A percentile compares a stretch with the other conserved stretches of the same genome.
Conservation (phyloP, 163 green algal species). For the Chlamydomonas reinhardtii region DNA sequence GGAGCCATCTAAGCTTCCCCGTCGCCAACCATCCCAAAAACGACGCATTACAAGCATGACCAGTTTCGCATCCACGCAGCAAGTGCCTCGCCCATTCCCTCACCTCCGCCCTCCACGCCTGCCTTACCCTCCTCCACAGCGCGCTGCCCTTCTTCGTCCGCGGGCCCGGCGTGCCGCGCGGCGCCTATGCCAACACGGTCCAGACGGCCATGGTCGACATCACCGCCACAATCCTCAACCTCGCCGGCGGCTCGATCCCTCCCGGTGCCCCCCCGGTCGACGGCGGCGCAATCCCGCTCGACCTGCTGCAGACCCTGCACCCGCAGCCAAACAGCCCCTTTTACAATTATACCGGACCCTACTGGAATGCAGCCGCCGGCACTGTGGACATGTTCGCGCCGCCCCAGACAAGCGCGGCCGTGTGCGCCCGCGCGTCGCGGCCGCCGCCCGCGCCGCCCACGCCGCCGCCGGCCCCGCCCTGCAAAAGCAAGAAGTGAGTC, state of each 20-base stretch:
- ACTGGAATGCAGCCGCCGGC: background rate
- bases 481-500: background rate
- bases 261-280: background rate
- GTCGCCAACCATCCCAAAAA: too few species aligned
- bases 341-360: background rate
- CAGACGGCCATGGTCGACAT: slow-evolving; percentile 37
- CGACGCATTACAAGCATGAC: too few species aligned
- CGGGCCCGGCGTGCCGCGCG: background rate
- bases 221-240: slow-evolving; percentile 15
- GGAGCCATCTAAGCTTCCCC: too few species aligned
- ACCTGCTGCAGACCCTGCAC: background rate
- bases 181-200: background rate
- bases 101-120: too few species aligned
- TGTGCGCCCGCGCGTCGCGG: background rate
- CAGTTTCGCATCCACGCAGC: too few species aligned
- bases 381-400: background rate
- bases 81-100: too few species aligned
- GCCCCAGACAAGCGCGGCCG: background rate
- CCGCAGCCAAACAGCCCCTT: background rate
- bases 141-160: slow-evolving; percentile 9
- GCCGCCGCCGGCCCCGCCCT: background rate
- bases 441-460: background rate
- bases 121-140: background rate
- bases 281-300: background rate
- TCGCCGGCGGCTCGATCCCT: background rate